Evolutionary conservation across 2,329 filamentous ascomycete species (phyloP).

Genomic region (Daldinia eschscholtzii): DNA sequence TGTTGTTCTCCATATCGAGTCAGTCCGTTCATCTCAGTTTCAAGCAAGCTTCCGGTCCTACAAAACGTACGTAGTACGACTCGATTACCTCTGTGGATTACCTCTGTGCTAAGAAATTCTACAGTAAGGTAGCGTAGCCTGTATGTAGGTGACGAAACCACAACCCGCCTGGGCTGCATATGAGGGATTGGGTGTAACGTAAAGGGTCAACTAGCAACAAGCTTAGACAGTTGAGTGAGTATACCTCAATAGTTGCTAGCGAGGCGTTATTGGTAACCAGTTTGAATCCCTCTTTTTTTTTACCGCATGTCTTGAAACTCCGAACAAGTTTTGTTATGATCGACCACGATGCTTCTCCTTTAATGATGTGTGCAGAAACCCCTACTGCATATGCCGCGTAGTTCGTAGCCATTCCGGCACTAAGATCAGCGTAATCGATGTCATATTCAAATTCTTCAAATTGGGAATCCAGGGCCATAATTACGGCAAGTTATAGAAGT

Average conservation of each 20-base stretch:
- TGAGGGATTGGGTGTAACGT: conserved; percentile 30
- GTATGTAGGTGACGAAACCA: conserved; percentile 8
- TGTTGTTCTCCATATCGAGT: conserved; percentile 23
- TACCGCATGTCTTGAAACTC: conserved; percentile 21
- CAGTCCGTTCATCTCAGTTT: conserved; percentile 18
- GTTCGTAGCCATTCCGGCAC: conserved; percentile 17
- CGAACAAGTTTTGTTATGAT: conserved; percentile 35
- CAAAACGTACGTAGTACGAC: too few species aligned
- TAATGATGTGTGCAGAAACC: conserved; percentile 22
- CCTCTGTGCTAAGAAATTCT: too few species aligned
- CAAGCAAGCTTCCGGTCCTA: conserved; percentile 13
- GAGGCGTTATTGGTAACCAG: conserved; percentile 23
- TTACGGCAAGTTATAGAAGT: conserved; percentile 1
- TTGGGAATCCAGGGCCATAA: conserved; percentile 4
- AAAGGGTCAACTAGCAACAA: conserved; percentile 23
- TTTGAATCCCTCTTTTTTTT: conserved; percentile 13
- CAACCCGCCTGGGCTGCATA: conserved; percentile 13
- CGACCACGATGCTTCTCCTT: conserved; percentile 29
- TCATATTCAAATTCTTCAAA: conserved; percentile 21
- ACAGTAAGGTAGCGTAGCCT: too few species aligned
- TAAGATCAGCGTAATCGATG: conserved; percentile 34
- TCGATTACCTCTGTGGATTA: too few species aligned
- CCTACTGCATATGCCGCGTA: conserved; percentile 28
- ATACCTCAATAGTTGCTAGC: background rate
- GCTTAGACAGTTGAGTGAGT: background rate